Evolutionary conservation across 306 rosid species (phyloP), one percentile per base, ranked within the genome.

Genomic region (Cicer judaicum): DNA sequence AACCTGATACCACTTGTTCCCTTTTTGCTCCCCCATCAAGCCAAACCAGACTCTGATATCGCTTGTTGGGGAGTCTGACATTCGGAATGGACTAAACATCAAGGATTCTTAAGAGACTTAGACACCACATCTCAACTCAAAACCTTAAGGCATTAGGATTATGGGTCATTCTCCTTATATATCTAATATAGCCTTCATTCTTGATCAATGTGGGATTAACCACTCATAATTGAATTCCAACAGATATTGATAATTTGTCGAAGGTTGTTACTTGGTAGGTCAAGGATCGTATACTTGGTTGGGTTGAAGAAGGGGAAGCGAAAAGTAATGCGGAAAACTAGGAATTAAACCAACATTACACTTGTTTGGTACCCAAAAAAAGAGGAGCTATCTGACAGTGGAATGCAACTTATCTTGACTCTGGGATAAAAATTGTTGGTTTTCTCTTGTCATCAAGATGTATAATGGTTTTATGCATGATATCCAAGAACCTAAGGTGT

Each of bases 291-390:
- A 10, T 56, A 44, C 39, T 24, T 44, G 62, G 43, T 46, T 36
- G 42, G 43, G 74, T 66, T 29, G 66, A 42, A 72, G 52, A 64
- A 3, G 73, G 11, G 72, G 63, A 63, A 11, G 77, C 7, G 42
- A 44, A 43, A 57, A 13, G 43, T 56, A 76, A 18, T 13, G 65
- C 3, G 15, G 52, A 34, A 55, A 34, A 15, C 61, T 24, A 65
- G 38, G 48, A 43, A 34, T 18, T 49, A 55, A 56, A 19, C 47
- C 14, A 53, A 36, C 40, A 53, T 24, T 10, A n/a, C 40, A 66
- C 14, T 64, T 19, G 54, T 55, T 49, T 18, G 72, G 54, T 42
- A 16, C 18, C 15, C 43, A 59, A 77, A 77, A 77, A 56, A 57
- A 57, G 56, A 11, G 42, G 43, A 46, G 69, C 12, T 29, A 2